These are phyloP conservation scores for Leccinum griseonigrum DNA, from an alignment of 1,284 basidiomycete species.

Conservation along the genomic window DNA sequence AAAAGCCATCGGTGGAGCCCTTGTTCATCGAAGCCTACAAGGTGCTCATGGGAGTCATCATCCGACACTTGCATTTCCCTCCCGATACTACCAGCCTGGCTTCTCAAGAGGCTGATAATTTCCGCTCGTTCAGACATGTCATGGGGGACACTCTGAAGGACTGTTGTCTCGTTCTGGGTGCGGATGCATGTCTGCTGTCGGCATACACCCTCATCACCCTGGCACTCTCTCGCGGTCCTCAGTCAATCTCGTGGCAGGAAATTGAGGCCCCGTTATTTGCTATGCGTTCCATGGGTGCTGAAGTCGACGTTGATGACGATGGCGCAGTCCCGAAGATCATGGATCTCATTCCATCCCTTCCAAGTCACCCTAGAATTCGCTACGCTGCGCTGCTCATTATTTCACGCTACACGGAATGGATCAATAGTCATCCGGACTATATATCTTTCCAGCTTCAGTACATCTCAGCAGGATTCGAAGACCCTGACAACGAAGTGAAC, in stretches of 20 bases:
- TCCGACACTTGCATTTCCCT: slow-evolving; percentile 92
- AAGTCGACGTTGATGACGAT: slow-evolving; percentile 84
- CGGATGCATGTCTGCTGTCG: slow-evolving; percentile 79
- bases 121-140: slow-evolving; percentile 93
- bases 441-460: slow-evolving; percentile 88
- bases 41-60: slow-evolving; percentile 83
- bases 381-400: slow-evolving; percentile 96
- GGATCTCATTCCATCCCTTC: slow-evolving; percentile 90
- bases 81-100: slow-evolving; percentile 62
- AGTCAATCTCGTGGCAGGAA: slow-evolving; percentile 84
- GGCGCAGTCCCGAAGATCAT: slow-evolving; percentile 92
- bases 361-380: slow-evolving; percentile 87
- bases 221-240: slow-evolving; percentile 59
- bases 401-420: slow-evolving; percentile 97
- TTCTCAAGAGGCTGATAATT: slow-evolving; percentile 90
- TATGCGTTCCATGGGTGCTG: slow-evolving; percentile 97
- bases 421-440: slow-evolving; percentile 86
- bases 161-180: slow-evolving; percentile 93
- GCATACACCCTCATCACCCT: slow-evolving; percentile 80
- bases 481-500: slow-evolving; percentile 76
- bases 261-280: slow-evolving; percentile 98
- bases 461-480: slow-evolving; percentile 90
- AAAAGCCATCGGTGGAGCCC: slow-evolving; percentile 65
- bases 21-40: slow-evolving; percentile 81
- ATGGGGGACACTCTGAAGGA: slow-evolving; percentile 99